Evolutionary conservation across 1,139 yeast genomes (phyloP).

Genomic region (Yamadazyma kanchanaburiensis): DNA sequence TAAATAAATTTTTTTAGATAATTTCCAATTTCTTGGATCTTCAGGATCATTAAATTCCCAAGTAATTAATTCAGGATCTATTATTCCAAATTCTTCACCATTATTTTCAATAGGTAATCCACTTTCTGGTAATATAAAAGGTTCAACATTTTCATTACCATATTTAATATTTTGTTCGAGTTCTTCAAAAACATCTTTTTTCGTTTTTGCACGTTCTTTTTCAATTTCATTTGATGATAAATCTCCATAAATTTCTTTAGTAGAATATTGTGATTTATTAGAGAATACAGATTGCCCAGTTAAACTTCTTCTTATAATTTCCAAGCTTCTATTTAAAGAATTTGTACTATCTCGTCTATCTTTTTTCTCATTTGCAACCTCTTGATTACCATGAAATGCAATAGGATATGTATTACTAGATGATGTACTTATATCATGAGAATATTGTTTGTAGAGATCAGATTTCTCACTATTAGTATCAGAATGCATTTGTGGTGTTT

Average conservation of each 20-base stretch:
- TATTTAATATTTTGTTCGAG: constrained; percentile 20
- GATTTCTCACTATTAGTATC: not conserved
- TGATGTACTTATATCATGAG: constrained; percentile 2
- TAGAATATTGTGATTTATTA: constrained; percentile 18
- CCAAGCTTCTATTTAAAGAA: constrained; percentile 15
- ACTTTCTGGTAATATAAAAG: constrained; percentile 16
- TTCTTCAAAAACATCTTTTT: constrained; percentile 35
- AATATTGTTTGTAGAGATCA: not conserved
- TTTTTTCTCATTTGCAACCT: constrained; percentile 1
- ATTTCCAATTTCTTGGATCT: constrained; percentile 40
- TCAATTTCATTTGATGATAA: constrained; percentile 26
- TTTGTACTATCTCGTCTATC: constrained; percentile 11
- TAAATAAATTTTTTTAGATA: constrained; percentile 23
- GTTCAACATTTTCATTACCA: constrained; percentile 8
- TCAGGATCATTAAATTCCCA: constrained; percentile 37
- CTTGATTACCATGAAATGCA: constrained; percentile 9
- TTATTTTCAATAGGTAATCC: constrained; percentile 28
- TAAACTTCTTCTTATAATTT: constrained; percentile 8
- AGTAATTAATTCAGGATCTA: constrained; percentile 44
- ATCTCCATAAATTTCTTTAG: constrained; percentile 35
- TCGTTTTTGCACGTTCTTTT: constrained; percentile 34
- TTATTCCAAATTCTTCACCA: constrained; percentile 34
- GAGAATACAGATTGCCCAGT: constrained; percentile 12
- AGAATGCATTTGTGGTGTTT: too few relatives aligned
- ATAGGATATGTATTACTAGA: constrained; percentile 8